Evolutionary conservation across 768 basidiomycete species (phyloP).

Genomic region (Bullera alba): DNA sequence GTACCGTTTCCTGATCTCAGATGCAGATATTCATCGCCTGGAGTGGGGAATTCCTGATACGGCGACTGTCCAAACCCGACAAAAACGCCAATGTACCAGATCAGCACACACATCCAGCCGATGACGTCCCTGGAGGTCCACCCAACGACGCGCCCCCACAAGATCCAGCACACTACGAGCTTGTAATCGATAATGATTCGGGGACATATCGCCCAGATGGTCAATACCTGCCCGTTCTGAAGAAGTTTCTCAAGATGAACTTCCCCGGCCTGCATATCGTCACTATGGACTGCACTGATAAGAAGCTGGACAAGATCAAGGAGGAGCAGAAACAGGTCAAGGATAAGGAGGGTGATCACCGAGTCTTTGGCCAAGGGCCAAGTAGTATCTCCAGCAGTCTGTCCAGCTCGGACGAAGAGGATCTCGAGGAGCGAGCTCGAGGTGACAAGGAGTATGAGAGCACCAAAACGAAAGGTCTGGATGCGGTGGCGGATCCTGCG

Average conservation of each 20-base stretch:
- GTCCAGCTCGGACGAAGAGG: slow-evolving; percentile 31
- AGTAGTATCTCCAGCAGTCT: slow-evolving; percentile 27
- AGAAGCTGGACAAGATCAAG: slow-evolving; percentile 47
- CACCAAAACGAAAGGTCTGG: slow-evolving; percentile 10
- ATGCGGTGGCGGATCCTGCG: slow-evolving; percentile 18
- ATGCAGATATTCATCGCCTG: slow-evolving; percentile 50
- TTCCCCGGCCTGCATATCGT: slow-evolving; percentile 60
- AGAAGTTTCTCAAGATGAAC: slow-evolving; percentile 63
- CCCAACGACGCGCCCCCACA: slow-evolving; percentile 28
- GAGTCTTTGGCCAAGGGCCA: slow-evolving; percentile 32
- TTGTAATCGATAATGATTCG: slow-evolving; percentile 70
- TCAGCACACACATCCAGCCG: slow-evolving; percentile 45
- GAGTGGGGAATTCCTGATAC: slow-evolving; percentile 48
- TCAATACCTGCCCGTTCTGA: slow-evolving; percentile 56
- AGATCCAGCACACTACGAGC: slow-evolving; percentile 58
- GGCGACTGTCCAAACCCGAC: slow-evolving; percentile 57
- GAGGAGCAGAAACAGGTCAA: slow-evolving; percentile 44
- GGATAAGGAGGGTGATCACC: slow-evolving; percentile 35
- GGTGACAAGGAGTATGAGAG: slow-evolving; percentile 2
- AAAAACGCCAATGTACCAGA: slow-evolving; percentile 51
- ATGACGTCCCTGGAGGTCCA: slow-evolving; percentile 25
- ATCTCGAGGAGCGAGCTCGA: slow-evolving; percentile 20
- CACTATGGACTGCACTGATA: slow-evolving; percentile 55
- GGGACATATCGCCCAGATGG: slow-evolving; percentile 76
- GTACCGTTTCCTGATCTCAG: slow-evolving; percentile 2